Evolutionary conservation across 176 grass and related monocot genomes (phyloP), one percentile per base, ranked within the genome.

Genomic region (Alloteropsis semialata): DNA sequence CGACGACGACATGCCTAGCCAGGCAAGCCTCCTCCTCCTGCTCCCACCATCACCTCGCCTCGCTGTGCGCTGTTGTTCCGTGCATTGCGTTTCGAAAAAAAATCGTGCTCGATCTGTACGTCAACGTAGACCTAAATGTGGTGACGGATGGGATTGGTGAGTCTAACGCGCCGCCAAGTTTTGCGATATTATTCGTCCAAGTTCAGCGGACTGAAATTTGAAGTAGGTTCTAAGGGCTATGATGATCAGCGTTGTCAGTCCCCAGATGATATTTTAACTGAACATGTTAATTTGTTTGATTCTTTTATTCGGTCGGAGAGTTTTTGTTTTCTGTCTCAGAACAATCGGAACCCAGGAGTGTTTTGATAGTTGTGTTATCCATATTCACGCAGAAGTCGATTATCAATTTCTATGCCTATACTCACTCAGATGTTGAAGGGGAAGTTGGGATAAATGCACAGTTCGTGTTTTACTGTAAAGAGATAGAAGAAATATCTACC

Each of bases 1-100:
- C 0, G 91, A 97, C 62, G 89, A 91, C n/a, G n/a, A 15, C 74
- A 85, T n/a, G 42, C 83, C 79, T 38, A 80, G 84, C 63, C 87
- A 94, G 89, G 94, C 84, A 87, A 87, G 59, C 17, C 21, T 11
- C 33, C 24, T 16, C 82, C n/a, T n/a, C n/a, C n/a, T n/a, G n/a
- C n/a, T n/a, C n/a, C n/a, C n/a, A n/a, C n/a, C n/a, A n/a, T n/a
- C n/a, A n/a, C n/a, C n/a, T n/a, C n/a, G n/a, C n/a, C n/a, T n/a
- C n/a, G n/a, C n/a, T n/a, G n/a, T n/a, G n/a, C n/a, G n/a, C n/a
- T n/a, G n/a, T n/a, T n/a, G n/a, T n/a, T n/a, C n/a, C n/a, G n/a
- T n/a, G 34, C 39, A 0, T 49, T 36, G 22, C 53, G 39, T 72
- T 62, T 19, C 30, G 32, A 4, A 5, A 36, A 36, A 16, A 6